Base-by-base conservation (phyloP, 2,329 filamentous ascomycete genomes). In the Chrysoporthe puriensis region DNA sequence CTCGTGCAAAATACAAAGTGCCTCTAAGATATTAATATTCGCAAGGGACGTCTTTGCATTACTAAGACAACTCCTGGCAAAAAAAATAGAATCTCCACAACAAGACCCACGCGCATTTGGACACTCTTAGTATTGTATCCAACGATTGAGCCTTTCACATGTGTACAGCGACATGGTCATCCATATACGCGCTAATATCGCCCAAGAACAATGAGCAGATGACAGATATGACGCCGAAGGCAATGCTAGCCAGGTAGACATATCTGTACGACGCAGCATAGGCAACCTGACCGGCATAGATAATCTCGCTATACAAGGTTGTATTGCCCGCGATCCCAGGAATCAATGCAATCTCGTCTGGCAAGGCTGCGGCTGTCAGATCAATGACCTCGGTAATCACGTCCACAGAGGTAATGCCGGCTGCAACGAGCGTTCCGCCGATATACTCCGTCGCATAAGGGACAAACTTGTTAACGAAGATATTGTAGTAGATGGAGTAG, bases 171-270 rank as follows among this genome's bases (percentile, higher is more conserved):
- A 88, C 81, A 75, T 86, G 82, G 69, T 88, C 83, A 73, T 86
- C 83, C 83, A 88, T 86, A 70, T 85, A 87, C 74, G 82, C 77
- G 48, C 78, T 80, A 64, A 90, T 88, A 72, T 89, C 83, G 1
- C 85, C 86, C 74, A 90, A 75, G 70, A 89, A 87, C 66, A 84
- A 79, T 65, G 85, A 83, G 0, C 87, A 81, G n/a, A 89, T 62
- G 60, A 90, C 85, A 5, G 84, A 83, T 0, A 88, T 74, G 0
- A 70, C 80, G 0, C 88, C 88, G 74, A 90, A 90, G 0, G 83
- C 87, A 73, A 90, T 88, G 74, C 85, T 88, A 36, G 82, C 81
- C 74, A 86, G 86, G 73, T 89, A 91, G 3, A 89, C 86, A 73
- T 81, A 89, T 59, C 84, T 83, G 71, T 90, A 91, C 11, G 83